Percentiles rank a stretch among this genome's conserved stretches.
These are phyloP conservation scores for Sporobolomyces phaffii DNA, from an alignment of 768 basidiomycete species.

Conservation along the genomic window DNA sequence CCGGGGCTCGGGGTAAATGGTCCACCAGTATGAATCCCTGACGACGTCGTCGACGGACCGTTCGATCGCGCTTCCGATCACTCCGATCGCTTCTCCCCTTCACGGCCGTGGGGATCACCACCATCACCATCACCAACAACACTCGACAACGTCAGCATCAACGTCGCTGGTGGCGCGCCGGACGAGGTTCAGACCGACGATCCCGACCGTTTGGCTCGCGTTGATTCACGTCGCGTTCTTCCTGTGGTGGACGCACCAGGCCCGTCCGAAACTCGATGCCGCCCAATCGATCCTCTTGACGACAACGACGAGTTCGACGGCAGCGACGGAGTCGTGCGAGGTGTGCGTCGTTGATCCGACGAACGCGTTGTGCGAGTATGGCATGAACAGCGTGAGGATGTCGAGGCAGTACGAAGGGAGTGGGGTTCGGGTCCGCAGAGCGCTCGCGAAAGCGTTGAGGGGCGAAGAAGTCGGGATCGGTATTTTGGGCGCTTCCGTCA, in stretches of 20 bases:
- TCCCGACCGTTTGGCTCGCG: constrained; percentile 1
- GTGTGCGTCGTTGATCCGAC: constrained; percentile 20
- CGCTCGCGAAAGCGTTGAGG: constrained; percentile 37
- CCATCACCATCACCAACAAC: too few species aligned
- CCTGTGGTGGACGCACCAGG: constrained; percentile 8
- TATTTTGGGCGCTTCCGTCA: constrained; percentile 35
- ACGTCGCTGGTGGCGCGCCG: background rate
- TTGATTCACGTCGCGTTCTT: constrained; percentile 9
- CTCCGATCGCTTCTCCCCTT: background rate
- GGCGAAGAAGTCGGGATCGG: constrained; percentile 38
- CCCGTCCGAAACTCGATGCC: background rate
- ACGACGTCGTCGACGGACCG: background rate
- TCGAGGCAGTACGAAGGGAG: constrained; percentile 39
- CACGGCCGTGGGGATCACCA: too few species aligned
- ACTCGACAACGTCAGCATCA: constrained; percentile 1
- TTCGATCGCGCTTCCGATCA: background rate
- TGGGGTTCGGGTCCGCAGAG: constrained; percentile 32
- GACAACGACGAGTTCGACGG: background rate
- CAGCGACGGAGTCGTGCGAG: constrained; percentile 29
- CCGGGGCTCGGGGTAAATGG: too few species aligned
- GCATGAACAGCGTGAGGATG: constrained; percentile 32
- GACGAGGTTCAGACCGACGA: background rate
- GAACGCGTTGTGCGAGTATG: constrained; percentile 39
- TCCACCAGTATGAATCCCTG: background rate
- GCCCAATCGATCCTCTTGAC: background rate